These are phyloP conservation scores for Bipolaris victoriae DNA, from an alignment of 2,329 filamentous ascomycete species.

Conservation along the genomic window DNA sequence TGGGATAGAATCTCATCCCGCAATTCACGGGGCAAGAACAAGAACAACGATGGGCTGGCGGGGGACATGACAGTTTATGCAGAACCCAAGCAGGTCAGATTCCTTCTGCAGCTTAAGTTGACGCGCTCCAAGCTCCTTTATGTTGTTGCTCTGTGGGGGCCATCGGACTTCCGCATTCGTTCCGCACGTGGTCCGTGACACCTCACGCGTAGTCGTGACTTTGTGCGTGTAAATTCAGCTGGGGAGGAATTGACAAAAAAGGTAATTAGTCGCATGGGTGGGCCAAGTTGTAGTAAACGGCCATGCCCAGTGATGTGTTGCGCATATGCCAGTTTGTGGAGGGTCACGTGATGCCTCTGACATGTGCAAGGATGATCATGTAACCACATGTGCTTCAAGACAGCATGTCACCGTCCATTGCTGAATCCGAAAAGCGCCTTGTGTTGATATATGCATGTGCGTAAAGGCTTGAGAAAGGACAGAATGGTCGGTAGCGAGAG, in stretches of 20 bases:
- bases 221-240: neutral
- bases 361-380: neutral
- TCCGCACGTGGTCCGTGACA: conserved; percentile 6
- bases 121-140: neutral
- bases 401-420: neutral
- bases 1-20: conserved; percentile 35
- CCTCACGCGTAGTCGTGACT: neutral
- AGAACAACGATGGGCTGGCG: conserved; percentile 10
- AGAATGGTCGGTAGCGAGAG: neutral
- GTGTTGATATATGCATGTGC: neutral
- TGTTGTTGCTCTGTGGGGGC: neutral
- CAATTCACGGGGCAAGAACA: conserved; percentile 36
- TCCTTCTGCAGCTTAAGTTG: neutral
- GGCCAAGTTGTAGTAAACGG: no score
- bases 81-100: no score
- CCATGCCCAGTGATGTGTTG: neutral
- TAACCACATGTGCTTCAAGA: neutral
- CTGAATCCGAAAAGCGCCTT: neutral
- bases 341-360: neutral
- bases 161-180: conserved; percentile 7
- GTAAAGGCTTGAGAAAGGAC: neutral
- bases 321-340: neutral
- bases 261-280: neutral
- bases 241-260: neutral
- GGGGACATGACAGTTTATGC: neutral